phyloP scores from a whole-genome alignment of 2,329 filamentous ascomycete genomes.

The Juglanconis oblonga region DNA sequence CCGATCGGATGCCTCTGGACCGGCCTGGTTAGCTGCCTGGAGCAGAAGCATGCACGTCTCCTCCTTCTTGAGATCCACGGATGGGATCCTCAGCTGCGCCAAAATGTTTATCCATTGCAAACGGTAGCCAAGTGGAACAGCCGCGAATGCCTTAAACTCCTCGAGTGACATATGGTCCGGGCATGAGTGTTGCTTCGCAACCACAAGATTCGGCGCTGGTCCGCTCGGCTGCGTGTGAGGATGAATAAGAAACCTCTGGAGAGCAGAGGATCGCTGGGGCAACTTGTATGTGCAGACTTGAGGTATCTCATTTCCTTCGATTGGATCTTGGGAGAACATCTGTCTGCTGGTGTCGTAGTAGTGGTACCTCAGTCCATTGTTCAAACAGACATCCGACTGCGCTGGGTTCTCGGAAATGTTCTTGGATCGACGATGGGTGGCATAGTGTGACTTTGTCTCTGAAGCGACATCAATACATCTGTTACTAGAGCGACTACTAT shows the following conservation, averaged over 20 bases:
- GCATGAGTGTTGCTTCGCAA: conserved; percentile 47
- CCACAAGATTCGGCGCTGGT: conserved; percentile 44
- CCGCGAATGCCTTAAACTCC: conserved; percentile 52
- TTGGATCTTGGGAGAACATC: background rate
- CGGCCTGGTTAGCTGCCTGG: conserved; percentile 48
- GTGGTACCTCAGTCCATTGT: conserved; percentile 41
- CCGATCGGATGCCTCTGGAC: conserved; percentile 26
- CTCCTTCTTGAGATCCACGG: conserved; percentile 47
- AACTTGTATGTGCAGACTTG: conserved; percentile 39
- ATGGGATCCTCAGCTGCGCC: conserved; percentile 43
- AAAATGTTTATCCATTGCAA: conserved; percentile 58
- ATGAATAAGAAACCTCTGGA: conserved; percentile 40
- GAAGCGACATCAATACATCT: too few relatives aligned
- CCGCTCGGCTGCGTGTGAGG: conserved; percentile 18
- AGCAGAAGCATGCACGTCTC: conserved; percentile 46
- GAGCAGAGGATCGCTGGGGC: conserved; percentile 22
- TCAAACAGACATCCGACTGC: conserved; percentile 25
- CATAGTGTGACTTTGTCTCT: too few relatives aligned
- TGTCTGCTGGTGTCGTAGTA: conserved; percentile 32
- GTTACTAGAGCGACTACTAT: too few relatives aligned
- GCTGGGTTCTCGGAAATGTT: too few relatives aligned
- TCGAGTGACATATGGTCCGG: conserved; percentile 45
- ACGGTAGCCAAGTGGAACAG: conserved; percentile 43
- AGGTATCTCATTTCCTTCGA: conserved; percentile 22
- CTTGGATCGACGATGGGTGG: too few relatives aligned